phyloP scores from a whole-genome alignment of 2,329 filamentous ascomycete genomes.

The Phialophora macrospora region DNA sequence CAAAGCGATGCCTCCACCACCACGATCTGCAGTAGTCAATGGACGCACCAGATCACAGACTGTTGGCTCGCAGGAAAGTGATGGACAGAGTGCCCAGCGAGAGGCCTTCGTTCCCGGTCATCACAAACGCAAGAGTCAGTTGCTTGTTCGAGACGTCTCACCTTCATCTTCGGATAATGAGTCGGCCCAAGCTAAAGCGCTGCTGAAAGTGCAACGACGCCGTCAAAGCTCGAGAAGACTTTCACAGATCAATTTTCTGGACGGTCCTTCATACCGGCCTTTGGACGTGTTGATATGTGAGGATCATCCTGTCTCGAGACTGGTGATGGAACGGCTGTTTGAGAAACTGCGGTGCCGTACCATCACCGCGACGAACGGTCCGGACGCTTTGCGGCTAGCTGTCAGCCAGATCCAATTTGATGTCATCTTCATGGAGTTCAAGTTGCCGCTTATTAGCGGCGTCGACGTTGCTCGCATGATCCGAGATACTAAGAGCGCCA shows the following conservation, averaged over 20 bases:
- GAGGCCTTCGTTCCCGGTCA: slow-evolving; percentile 68
- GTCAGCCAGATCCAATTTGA: slow-evolving; percentile 98
- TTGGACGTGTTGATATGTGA: slow-evolving; percentile 95
- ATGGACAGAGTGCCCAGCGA: slow-evolving; percentile 69
- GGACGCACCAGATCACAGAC: slow-evolving; percentile 84
- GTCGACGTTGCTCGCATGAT: slow-evolving; percentile 98
- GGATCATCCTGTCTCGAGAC: slow-evolving; percentile 92
- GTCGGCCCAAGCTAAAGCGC: slow-evolving; percentile 84
- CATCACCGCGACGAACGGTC: slow-evolving; percentile 86
- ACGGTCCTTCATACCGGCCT: slow-evolving; percentile 84
- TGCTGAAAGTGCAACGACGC: slow-evolving; percentile 88
- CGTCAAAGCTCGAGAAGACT: slow-evolving; percentile 94
- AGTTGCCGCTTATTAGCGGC: slow-evolving; percentile 90
- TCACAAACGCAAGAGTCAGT: slow-evolving; percentile 88
- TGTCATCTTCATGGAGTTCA: slow-evolving; percentile 97
- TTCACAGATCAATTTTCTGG: slow-evolving; percentile 85
- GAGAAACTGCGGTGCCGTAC: slow-evolving; percentile 95
- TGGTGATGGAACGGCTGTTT: slow-evolving; percentile 98
- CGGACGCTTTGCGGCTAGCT: slow-evolving; percentile 89
- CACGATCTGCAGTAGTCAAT: slow-evolving; percentile 64
- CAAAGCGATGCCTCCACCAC: slow-evolving; percentile 65
- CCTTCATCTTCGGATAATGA: slow-evolving; percentile 98
- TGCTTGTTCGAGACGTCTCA: slow-evolving; percentile 80
- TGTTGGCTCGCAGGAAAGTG: slow-evolving; percentile 90
- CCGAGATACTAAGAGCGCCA: slow-evolving; percentile 92